Conservation (phyloP, 2,329 filamentous ascomycete genomes). For the Colletotrichum sp. region DNA sequence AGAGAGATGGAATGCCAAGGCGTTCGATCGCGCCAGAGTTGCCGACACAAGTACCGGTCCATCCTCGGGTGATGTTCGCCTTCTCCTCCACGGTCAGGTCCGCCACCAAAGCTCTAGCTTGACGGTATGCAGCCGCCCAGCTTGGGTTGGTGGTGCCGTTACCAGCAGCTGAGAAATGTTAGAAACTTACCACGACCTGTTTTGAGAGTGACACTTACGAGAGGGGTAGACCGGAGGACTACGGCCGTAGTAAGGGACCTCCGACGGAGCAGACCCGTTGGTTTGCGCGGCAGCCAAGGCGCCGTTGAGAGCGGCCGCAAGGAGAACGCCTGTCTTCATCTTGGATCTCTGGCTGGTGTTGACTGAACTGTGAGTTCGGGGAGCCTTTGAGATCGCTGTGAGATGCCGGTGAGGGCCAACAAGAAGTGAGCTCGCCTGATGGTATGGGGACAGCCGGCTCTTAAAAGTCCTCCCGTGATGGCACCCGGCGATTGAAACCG, state of each 20-base stretch:
- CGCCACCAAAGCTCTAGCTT: conserved; percentile 60
- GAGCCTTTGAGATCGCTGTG: background rate
- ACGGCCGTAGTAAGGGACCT: conserved; percentile 11
- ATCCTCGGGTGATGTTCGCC: conserved; percentile 48
- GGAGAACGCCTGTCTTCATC: background rate
- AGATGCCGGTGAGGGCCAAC: background rate
- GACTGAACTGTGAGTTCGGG: background rate
- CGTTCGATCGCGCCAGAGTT: conserved; percentile 52
- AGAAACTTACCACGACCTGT: no score
- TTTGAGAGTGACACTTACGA: background rate
- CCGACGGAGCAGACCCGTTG: conserved; percentile 3
- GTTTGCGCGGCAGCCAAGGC: background rate
- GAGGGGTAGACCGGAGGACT: conserved; percentile 14
- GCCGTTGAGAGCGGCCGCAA: background rate
- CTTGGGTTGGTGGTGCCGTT: background rate
- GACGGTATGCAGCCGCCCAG: conserved; percentile 65
- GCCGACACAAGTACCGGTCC: conserved; percentile 40
- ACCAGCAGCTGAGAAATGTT: background rate
- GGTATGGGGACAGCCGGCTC: background rate
- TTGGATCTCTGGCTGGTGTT: background rate
- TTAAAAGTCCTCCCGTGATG: background rate
- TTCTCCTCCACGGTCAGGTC: conserved; percentile 73
- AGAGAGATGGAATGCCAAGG: conserved; percentile 51
- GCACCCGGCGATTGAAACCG: background rate
- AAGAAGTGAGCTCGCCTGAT: fast-evolving